These are phyloP conservation scores for Trichomonas tenax DNA, from an alignment of 208 protist genomes.

Conservation along the genomic window DNA sequence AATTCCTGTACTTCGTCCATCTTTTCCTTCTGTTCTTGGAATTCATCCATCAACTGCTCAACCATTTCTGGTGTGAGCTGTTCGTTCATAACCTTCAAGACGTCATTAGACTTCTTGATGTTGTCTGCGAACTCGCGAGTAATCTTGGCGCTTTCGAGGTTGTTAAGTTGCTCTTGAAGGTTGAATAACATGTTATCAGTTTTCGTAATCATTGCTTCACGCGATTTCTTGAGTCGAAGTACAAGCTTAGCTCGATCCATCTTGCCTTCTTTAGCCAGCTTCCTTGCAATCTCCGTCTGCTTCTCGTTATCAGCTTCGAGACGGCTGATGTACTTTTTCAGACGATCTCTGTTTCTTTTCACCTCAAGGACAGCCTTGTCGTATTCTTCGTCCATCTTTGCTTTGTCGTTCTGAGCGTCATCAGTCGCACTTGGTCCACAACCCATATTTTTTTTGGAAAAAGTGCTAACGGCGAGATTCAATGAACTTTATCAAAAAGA, in stretches of 20 bases:
- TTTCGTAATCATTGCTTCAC: neutral
- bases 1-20: neutral
- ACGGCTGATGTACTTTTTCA: neutral
- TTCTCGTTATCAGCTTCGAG: neutral
- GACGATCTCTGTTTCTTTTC: neutral
- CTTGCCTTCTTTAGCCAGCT: neutral
- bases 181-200: neutral
- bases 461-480: neutral
- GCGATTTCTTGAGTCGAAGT: neutral
- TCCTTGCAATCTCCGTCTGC: neutral
- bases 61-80: neutral
- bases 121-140: neutral
- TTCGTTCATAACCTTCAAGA: neutral
- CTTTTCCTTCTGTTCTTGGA: neutral
- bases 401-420: neutral
- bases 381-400: neutral
- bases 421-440: neutral
- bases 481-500: neutral
- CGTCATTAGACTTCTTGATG: neutral
- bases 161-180: neutral
- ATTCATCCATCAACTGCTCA: constrained; percentile 17
- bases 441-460: neutral
- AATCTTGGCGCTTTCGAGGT: neutral
- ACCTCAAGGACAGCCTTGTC: neutral
- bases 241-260: neutral